These are phyloP conservation scores for Ganoderma boninense DNA, from an alignment of 1,284 basidiomycete genomes.

Conservation along the genomic window DNA sequence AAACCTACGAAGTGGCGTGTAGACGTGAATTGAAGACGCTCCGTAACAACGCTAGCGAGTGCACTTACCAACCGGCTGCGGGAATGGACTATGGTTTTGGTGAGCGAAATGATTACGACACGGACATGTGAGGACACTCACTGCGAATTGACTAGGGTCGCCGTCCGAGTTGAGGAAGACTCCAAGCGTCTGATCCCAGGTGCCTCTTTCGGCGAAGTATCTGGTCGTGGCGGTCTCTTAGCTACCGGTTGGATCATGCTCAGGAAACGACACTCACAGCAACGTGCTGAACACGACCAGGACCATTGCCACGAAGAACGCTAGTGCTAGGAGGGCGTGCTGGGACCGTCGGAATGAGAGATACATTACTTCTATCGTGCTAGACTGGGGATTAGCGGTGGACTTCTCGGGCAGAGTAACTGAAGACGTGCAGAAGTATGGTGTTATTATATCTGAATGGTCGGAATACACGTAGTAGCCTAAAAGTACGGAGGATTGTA, in stretches of 20 bases:
- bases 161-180: slow-evolving; percentile 87
- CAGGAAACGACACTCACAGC: slow-evolving; percentile 56
- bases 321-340: slow-evolving; percentile 85
- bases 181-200: slow-evolving; percentile 82
- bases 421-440: slow-evolving; percentile 71
- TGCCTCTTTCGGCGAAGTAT: slow-evolving; percentile 89
- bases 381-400: slow-evolving; percentile 39
- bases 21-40: not conserved
- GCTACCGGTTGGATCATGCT: not conserved
- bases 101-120: not conserved
- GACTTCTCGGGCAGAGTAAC: not conserved
- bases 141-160: slow-evolving; percentile 79
- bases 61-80: slow-evolving; percentile 71
- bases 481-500: slow-evolving; percentile 85
- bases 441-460: slow-evolving; percentile 87
- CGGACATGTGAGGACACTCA: slow-evolving; percentile 41
- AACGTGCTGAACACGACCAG: slow-evolving; percentile 88
- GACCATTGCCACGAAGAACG: slow-evolving; percentile 90
- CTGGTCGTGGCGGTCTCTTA: slow-evolving; percentile 43
- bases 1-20: slow-evolving; percentile 45
- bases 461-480: slow-evolving; percentile 85
- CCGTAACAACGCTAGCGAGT: not conserved
- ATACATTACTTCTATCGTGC: slow-evolving; percentile 94
- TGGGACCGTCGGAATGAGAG: slow-evolving; percentile 86
- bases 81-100: slow-evolving; percentile 69